Evolutionary conservation across 345 rosid species (phyloP).

Genomic region (Linum lewisii): DNA sequence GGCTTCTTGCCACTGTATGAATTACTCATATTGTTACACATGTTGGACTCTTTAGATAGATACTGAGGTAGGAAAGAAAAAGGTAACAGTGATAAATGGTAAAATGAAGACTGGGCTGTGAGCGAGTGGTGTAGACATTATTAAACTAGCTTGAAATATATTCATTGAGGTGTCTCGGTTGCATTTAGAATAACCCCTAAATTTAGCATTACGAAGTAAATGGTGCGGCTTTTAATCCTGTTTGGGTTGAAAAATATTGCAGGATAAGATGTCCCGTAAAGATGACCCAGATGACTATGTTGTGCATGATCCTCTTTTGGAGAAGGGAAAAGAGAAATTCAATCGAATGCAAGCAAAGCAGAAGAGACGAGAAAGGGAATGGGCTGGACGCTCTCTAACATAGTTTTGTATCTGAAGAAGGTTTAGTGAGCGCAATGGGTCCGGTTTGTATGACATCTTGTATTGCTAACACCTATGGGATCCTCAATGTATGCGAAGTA

Average conservation of each 20-base stretch:
- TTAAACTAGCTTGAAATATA: too few species aligned
- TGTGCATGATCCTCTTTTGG: slow-evolving; percentile 83
- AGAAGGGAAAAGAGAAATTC: slow-evolving; percentile 95
- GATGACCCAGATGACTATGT: slow-evolving; percentile 82
- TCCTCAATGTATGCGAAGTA: too few species aligned
- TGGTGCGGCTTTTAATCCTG: too few species aligned
- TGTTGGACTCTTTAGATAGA: too few species aligned
- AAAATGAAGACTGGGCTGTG: too few species aligned
- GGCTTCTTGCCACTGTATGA: not conserved
- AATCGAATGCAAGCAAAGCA: slow-evolving; percentile 87
- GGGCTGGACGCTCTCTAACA: slow-evolving; percentile 91
- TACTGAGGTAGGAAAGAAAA: too few species aligned
- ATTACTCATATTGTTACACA: too few species aligned
- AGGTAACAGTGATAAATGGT: too few species aligned
- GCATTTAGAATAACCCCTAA: not conserved
- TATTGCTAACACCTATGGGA: too few species aligned
- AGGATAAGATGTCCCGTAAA: slow-evolving; percentile 74
- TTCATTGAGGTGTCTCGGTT: not conserved
- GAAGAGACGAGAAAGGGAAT: slow-evolving; percentile 70
- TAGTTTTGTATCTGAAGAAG: slow-evolving; percentile 10
- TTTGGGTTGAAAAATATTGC: slow-evolving; percentile 20
- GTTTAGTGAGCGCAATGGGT: too few species aligned
- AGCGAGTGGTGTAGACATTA: too few species aligned
- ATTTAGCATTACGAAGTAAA: not conserved
- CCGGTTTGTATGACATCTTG: too few species aligned